Percentiles rank a stretch among this genome's conserved stretches.
These are phyloP conservation scores for Malania oleifera DNA, from an alignment of 164 flowering plant species.

Conservation along the genomic window DNA sequence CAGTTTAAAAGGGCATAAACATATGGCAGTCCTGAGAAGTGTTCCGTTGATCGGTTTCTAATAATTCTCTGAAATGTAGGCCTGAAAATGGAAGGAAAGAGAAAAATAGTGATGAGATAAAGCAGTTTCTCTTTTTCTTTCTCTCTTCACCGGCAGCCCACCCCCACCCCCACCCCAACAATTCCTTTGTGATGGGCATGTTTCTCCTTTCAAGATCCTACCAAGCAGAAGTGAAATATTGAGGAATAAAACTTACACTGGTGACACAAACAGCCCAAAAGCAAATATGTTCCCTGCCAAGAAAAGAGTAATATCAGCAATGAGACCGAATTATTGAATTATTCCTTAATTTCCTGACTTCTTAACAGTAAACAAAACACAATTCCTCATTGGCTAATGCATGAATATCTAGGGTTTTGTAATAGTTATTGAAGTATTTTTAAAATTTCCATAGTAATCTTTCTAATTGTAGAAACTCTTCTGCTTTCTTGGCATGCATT, in stretches of 20 bases:
- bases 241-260: constrained; percentile 54
- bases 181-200: background rate
- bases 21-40: constrained; percentile 72
- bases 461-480: too few relatives aligned
- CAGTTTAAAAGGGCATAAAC: constrained; percentile 77
- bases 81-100: constrained; percentile 29
- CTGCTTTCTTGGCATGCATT: too few relatives aligned
- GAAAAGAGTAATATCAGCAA: background rate
- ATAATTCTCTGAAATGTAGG: constrained; percentile 75
- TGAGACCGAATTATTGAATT: background rate
- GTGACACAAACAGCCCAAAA: constrained; percentile 79
- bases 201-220: background rate
- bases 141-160: background rate
- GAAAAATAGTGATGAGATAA: background rate
- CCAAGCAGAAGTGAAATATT: background rate
- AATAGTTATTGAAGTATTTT: too few relatives aligned
- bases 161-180: too few relatives aligned
- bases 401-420: too few relatives aligned
- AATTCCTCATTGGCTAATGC: too few relatives aligned
- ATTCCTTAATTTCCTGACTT: background rate
- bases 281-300: constrained; percentile 87
- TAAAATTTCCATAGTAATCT: too few relatives aligned
- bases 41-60: constrained; percentile 67
- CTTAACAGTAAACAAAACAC: too few relatives aligned
- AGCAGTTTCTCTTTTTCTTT: background rate